Percentiles rank a stretch among this genome's conserved stretches.
These are phyloP conservation scores for Alternaria arbusti DNA, from an alignment of 2,329 filamentous ascomycete genomes.

Conservation along the genomic window DNA sequence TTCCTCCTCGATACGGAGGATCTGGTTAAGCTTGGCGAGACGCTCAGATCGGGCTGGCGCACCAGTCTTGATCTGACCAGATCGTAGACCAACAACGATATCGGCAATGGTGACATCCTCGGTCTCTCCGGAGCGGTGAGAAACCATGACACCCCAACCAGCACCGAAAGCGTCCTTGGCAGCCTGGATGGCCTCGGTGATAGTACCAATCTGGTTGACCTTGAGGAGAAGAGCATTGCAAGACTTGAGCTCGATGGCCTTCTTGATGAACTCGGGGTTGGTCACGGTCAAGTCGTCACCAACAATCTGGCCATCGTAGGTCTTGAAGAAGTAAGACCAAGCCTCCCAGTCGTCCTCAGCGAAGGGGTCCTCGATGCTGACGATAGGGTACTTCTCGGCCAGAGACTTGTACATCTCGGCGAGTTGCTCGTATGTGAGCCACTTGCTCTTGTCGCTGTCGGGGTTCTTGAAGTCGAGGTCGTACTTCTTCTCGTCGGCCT, in stretches of 20 bases:
- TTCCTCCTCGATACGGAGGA: constrained; percentile 99
- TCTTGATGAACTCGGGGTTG: constrained; percentile 99
- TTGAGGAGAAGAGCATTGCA: constrained; percentile 98
- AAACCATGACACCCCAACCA: constrained; percentile 99
- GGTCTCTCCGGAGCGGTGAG: constrained; percentile 98
- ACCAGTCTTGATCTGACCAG: constrained; percentile 79
- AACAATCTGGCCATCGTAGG: constrained; percentile 96
- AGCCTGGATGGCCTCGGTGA: constrained; percentile 98
- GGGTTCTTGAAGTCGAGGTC: constrained; percentile 99
- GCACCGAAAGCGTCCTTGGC: constrained; percentile 96
- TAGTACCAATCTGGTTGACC: constrained; percentile 99
- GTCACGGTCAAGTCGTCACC: constrained; percentile 99
- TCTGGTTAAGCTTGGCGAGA: constrained; percentile 99
- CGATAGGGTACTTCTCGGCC: constrained; percentile 94
- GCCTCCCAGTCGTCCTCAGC: constrained; percentile 99
- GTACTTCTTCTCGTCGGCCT: constrained; percentile 95
- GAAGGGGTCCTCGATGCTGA: constrained; percentile 98
- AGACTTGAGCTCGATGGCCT: constrained; percentile 98
- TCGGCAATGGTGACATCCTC: constrained; percentile 99
- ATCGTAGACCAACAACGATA: constrained; percentile 93
- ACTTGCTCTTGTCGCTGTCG: constrained; percentile 92
- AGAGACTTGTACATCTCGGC: constrained; percentile 89
- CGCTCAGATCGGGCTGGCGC: constrained; percentile 90
- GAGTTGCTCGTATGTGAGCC: constrained; percentile 98
- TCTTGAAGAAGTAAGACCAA: constrained; percentile 99